Base-by-base conservation (phyloP, 2,329 filamentous ascomycete genomes). In the Daldinia sp. region DNA sequence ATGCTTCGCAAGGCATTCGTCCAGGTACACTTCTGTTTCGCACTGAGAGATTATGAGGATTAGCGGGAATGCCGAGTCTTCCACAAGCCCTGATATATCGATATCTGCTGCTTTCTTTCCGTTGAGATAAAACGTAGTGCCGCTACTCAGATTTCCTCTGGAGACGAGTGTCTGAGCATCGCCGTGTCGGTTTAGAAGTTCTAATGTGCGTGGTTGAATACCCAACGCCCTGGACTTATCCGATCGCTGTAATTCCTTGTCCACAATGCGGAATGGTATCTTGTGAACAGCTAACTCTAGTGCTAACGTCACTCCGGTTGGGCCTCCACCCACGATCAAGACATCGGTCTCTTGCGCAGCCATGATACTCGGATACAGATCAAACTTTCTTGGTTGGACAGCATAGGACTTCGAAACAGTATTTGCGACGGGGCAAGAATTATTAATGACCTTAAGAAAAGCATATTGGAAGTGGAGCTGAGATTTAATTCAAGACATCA, bases 121-220 rank as follows among this genome's bases (percentile, higher is more conserved):
- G 66, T 80, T 77, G 59, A 80, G 73, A 62, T 79, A 83, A 12
- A 84, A 63, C 10, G 79, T 79, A 7, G 79, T 76, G 9, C 81
- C 82, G 13, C 70, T 69, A n/a, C 81, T 74, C 18, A 78, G 72
- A 51, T 79, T 79, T 18, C 83, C 83, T 4, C 74, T 73, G 1
- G 72, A 66, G 2, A 83, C 50, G 28, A 85, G 71, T 2, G 81
- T 76, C 6, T 79, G 74, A 35, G 83, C 72, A 10, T 78, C 77
- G 41, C 77, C 78, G 51, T 86, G 80, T 46, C 85, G 83, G 48
- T 79, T 80, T 56, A 86, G 81, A 23, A 86, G 78, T 68, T 87
- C 85, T 12, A 85, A 72, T 2, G 82, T 84, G 5, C 85, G 82
- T 10, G 83, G 78, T 63, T 87, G 85, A 6, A 87, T 74, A 15